Evolutionary conservation across 2,329 filamentous ascomycete genomes (phyloP), one percentile per base, ranked within the genome.

Genomic region (Ceratocystis alfenasii): DNA sequence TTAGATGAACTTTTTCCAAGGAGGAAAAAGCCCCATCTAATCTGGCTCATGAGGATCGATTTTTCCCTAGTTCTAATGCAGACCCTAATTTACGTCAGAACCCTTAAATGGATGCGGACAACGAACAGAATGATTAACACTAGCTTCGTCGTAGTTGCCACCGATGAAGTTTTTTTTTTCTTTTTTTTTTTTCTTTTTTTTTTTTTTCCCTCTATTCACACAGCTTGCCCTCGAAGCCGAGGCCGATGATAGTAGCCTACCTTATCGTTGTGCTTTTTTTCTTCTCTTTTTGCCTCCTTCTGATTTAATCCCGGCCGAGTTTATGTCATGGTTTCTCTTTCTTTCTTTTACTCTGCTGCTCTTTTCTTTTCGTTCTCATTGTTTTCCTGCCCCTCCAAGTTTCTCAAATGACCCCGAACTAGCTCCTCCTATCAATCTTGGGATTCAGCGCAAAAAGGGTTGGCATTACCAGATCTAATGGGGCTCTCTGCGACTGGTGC

Each of bases 401-500:
- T 33, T 33, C 25, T 30, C 53, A 25, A 59, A 15, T 30, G 22
- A 30, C 53, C 22, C 36, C 36, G 36, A 30, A 30, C 53, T 57
- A 57, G 28, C 28, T 7, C 53, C 53, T 33, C 53, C 28, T 33
- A 25, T 28, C 53, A 15, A 57, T 57, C 25, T 30, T 30, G 25
- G 25, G 22, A 57, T 57, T 36, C 53, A 59, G 25, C 15, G 28
- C 12, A 59, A 59, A 15, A 59, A 50, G 53, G 53, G 12, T 36
- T 59, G 15, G 53, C 25, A 59, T 59, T 59, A 20, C 53, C 53
- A 59, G 53, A 59, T 59, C 8, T 30, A 30, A 59, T 30, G 2
- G 28, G 53, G 25, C 53, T 17, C 53, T 30, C 53, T 59, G 53
- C 25, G 22, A 59, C 53, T 59, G 28, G 53, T 59, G 53, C 53